Base-by-base conservation (phyloP, 108 stramenopile species). In the Cylindrotheca closterium region DNA sequence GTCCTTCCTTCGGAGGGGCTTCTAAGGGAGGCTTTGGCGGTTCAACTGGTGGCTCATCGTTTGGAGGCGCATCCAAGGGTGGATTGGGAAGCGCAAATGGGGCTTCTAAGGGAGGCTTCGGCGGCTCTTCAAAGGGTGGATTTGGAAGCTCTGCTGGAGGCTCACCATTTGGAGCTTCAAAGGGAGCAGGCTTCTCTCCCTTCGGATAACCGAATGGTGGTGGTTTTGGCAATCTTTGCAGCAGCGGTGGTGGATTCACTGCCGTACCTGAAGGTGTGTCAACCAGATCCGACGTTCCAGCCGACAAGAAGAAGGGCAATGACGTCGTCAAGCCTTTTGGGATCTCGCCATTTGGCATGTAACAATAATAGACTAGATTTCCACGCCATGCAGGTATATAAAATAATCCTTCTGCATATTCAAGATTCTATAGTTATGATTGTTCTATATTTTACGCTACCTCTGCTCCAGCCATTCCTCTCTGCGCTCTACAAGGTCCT, bases 401-500 rank as follows among this genome's bases (percentile, higher is more conserved):
- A 42, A 10, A 15, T 15, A 42, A 42, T n/a, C n/a, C n/a, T n/a
- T n/a, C n/a, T n/a, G n/a, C n/a, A n/a, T n/a, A n/a, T n/a, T n/a
- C n/a, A n/a, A n/a, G 37, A 42, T 42, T 10, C 37, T 42, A 7
- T 42, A 42, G 37, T 15, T 10, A 42, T 15, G 15, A 42, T 42
- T 15, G 37, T n/a, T n/a, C n/a, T 10, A 42, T 42, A 7, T 42
- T 10, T 42, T 42, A 42, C 15, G 37, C 37, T 42, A 42, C 37
- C 7, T 42, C 37, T 42, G 37, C 37, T 15, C 37, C 37, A 42
- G 37, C 37, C 37, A 42, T 10, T 42, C 37, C 37, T 10, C 15
- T 42, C 37, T 42, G 37, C 10, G 37, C 37, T 42, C 15, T 42
- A 15, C 58, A 58, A 4, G 58, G 19, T 21, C 58, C 58, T 4